These are phyloP conservation scores for Amanita rubescens DNA, from an alignment of 768 basidiomycete species.

Conservation along the genomic window DNA sequence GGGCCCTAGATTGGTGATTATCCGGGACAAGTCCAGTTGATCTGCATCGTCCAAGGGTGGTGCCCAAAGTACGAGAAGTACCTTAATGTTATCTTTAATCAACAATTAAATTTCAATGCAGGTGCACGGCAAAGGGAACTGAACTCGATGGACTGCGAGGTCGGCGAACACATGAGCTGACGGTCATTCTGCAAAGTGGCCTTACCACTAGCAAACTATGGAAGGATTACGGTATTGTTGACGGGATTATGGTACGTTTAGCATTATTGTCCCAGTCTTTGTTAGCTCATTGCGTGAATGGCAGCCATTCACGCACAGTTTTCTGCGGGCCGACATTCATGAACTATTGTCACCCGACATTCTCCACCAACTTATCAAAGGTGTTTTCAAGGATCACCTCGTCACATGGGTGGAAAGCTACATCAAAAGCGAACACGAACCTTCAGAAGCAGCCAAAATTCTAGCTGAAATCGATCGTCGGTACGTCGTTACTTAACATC, in stretches of 20 bases:
- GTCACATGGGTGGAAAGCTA: constrained; percentile 26
- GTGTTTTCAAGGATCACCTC: constrained; percentile 31
- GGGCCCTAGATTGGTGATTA: neutral
- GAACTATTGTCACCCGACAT: constrained; percentile 24
- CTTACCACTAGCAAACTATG: neutral
- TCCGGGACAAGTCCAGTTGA: neutral
- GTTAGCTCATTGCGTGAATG: neutral
- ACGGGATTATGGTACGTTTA: constrained; percentile 20
- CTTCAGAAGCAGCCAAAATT: constrained; percentile 4
- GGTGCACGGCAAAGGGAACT: neutral
- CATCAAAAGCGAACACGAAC: constrained; percentile 12
- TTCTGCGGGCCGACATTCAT: constrained; percentile 21
- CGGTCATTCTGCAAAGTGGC: neutral
- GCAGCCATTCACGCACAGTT: neutral
- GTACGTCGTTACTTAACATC: neutral
- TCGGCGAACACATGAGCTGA: neutral
- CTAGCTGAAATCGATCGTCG: neutral
- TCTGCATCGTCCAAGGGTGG: neutral
- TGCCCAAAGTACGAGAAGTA: neutral
- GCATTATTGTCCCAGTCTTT: neutral
- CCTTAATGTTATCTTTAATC: neutral
- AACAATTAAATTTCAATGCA: neutral
- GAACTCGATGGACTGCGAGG: neutral
- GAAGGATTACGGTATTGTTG: neutral
- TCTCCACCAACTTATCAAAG: constrained; percentile 29